Base-by-base conservation (phyloP, 108 stramenopile genomes). In the Aurantiochytrium sp. region DNA sequence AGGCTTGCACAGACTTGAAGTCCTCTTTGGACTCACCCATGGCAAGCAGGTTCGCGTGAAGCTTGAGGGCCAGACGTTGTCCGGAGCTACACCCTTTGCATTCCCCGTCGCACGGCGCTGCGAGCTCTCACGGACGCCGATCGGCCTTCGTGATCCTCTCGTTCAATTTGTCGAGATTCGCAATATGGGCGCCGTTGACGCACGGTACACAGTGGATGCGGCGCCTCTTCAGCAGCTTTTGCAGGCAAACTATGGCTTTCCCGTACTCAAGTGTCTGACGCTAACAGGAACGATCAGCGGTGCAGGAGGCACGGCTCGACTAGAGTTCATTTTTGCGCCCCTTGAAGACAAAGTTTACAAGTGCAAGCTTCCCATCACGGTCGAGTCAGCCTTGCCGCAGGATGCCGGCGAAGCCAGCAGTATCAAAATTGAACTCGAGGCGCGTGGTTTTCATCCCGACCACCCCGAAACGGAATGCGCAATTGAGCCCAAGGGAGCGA, bases 31-130 rank as follows among this genome's bases (percentile, higher is more conserved):
- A 8, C 44, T 90, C 23, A 25, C 8, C 29, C 6, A 57, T 16
- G 89, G 89, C 59, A 88, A 88, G 47, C 47, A 53, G 57, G 60
- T 90, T 25, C 87, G 89, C 12, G 5, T 90, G 44, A 19, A 5
- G 23, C 76, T 90, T 6, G 51, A 88, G 57, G 89, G 89, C 44
- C 53, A 25, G 29, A 90, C 89, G 25, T 23, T 69, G 8, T 69
- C 64, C 1, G 12, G 35, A 23, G 8, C 42, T 14, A 16, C 64
- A 16, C 64, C 64, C 42, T 89, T 14, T 28, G 44, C 45, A 5
- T 47, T 19, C 21, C 55, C 18, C 42, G 47, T 72, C 42, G 25
- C 51, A 35, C 44, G 72, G 28, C 10, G 2, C 57, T 21, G 44
- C 29, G 0, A n/a, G 19, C 89, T 90, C 25, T 12, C 19, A 4